Percentiles rank a stretch among this genome's conserved stretches.
Conservation (phyloP, 805 yeast species). For the Ogataea nakhonphanomensis region DNA sequence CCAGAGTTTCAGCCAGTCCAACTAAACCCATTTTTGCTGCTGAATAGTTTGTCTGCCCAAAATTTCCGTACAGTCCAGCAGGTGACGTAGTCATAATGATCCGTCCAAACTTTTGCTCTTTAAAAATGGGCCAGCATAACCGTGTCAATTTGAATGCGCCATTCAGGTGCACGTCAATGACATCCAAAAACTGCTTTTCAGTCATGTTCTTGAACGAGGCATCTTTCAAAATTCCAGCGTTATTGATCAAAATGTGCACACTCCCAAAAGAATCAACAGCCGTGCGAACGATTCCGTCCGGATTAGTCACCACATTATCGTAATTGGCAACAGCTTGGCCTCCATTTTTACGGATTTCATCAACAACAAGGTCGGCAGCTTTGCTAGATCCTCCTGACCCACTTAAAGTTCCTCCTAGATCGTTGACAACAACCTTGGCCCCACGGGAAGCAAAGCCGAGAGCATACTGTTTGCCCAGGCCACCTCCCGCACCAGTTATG, state of each 20-base stretch:
- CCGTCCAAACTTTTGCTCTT: conserved; percentile 82
- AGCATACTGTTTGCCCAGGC: conserved; percentile 87
- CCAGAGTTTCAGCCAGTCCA: conserved; percentile 90
- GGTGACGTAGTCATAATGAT: conserved; percentile 94
- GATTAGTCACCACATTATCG: conserved; percentile 80
- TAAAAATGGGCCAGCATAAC: conserved; percentile 91
- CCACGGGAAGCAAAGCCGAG: conserved; percentile 85
- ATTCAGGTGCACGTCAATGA: conserved; percentile 81
- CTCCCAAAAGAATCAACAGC: conserved; percentile 86
- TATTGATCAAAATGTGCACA: conserved; percentile 84
- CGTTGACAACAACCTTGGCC: conserved; percentile 93
- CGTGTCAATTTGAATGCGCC: conserved; percentile 83
- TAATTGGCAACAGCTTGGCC: conserved; percentile 92
- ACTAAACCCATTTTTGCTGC: conserved; percentile 89
- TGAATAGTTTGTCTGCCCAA: conserved; percentile 94
- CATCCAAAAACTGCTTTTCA: conserved; percentile 72
- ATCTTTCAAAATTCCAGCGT: conserved; percentile 94
- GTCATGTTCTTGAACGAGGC: conserved; percentile 83
- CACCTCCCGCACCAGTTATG: conserved; percentile 98
- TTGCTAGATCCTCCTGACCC: conserved; percentile 68
- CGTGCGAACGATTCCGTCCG: conserved; percentile 78
- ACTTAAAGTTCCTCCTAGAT: conserved; percentile 77
- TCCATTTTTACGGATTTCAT: conserved; percentile 71
- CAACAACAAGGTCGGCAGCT: conserved; percentile 87
- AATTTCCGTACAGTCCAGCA: conserved; percentile 94